Conservation (phyloP, 257 asterid species). For the Anisodus tanguticus region DNA sequence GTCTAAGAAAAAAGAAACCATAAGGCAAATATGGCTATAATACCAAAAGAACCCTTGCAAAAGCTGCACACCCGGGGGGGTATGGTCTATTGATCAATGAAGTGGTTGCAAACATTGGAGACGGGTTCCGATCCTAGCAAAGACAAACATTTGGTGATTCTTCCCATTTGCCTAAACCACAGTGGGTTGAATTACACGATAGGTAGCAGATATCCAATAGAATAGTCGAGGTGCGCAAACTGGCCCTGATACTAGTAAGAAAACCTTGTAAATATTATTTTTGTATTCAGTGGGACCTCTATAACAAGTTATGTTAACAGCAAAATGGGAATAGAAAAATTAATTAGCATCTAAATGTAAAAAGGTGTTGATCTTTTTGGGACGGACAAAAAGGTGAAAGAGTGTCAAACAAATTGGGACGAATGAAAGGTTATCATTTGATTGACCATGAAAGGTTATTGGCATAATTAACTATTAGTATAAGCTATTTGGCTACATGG, state of each 20-base stretch:
- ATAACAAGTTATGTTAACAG: constrained; percentile 19
- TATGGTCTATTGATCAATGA: not conserved
- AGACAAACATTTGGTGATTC: not conserved
- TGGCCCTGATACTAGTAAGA: not conserved
- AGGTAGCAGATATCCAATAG: not conserved
- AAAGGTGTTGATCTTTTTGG: constrained; percentile 3
- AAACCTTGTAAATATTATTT: not conserved
- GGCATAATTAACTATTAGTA: not conserved
- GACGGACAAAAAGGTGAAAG: not conserved
- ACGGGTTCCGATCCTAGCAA: not conserved
- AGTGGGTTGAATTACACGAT: not conserved
- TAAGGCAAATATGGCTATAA: not conserved
- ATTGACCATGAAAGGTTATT: constrained; percentile 10
- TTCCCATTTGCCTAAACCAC: constrained; percentile 9
- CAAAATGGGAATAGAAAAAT: constrained; percentile 1
- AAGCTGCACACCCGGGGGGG: not conserved
- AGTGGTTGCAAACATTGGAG: not conserved
- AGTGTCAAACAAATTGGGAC: not conserved
- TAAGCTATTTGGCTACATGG: not conserved
- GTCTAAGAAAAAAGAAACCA: constrained; percentile 3
- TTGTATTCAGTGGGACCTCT: not conserved
- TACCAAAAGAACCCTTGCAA: constrained; percentile 3
- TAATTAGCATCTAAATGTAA: constrained; percentile 7
- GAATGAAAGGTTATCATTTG: constrained; percentile 2
- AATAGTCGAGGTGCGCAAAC: not conserved